Conservation (phyloP, 441 rosid species). For the Bocquillonia castaneifolia region DNA sequence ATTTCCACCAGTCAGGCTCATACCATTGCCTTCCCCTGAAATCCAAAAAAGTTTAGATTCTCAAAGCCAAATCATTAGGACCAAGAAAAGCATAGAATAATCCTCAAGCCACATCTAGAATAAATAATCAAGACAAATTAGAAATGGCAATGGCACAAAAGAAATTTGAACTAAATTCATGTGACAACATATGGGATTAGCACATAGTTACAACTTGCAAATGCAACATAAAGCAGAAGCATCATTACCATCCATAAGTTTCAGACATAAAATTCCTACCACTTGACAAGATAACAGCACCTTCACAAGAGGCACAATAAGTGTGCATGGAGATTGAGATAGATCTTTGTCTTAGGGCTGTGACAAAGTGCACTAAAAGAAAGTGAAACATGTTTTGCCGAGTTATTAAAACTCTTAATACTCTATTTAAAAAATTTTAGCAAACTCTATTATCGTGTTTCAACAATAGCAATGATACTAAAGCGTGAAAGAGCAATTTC, state of each 20-base stretch:
- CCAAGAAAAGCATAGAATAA: background rate
- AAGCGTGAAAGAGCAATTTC: too few species aligned
- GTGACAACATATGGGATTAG: background rate
- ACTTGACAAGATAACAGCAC: background rate
- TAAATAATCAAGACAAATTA: background rate
- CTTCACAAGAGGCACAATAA: background rate
- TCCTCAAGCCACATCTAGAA: background rate
- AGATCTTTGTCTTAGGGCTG: too few species aligned
- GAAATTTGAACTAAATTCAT: background rate
- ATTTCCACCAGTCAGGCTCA: conserved; percentile 99
- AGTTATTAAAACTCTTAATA: too few species aligned
- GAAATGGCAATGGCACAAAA: background rate
- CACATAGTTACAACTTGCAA: background rate
- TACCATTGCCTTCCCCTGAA: conserved; percentile 91
- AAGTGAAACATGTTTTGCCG: too few species aligned
- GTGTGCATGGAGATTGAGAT: too few species aligned
- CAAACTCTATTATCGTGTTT: too few species aligned
- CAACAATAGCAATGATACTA: too few species aligned
- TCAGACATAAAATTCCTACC: background rate
- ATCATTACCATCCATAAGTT: background rate
- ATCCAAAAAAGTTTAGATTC: conserved; percentile 20
- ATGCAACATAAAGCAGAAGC: background rate
- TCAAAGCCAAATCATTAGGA: background rate
- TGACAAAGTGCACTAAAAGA: too few species aligned
- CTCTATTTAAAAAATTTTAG: too few species aligned